Conservation (phyloP, 2,329 filamentous ascomycete genomes). For the Daldinia sp. region DNA sequence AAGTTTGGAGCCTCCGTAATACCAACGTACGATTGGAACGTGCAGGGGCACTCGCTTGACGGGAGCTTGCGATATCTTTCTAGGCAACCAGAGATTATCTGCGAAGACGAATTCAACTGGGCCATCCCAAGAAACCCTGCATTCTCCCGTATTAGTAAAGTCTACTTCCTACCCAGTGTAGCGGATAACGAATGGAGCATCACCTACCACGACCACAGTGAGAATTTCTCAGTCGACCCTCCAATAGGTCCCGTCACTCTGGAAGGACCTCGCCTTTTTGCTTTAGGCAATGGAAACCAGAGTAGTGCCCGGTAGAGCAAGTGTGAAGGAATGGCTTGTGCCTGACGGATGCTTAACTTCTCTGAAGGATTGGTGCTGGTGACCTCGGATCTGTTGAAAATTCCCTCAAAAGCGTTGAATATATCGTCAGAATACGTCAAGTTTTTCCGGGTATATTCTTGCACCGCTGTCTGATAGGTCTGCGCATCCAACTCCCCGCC, state of each 20-base stretch:
- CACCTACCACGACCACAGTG: not conserved
- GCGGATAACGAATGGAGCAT: not conserved
- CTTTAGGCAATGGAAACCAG: not conserved
- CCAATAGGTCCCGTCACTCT: not conserved
- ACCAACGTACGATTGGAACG: not conserved
- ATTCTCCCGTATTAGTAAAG: not conserved
- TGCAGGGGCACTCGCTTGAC: not conserved
- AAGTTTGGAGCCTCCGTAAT: not conserved
- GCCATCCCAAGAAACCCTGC: not conserved
- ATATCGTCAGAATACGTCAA: not conserved
- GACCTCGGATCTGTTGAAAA: not conserved
- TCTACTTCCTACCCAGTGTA: not conserved
- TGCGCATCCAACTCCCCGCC: not conserved
- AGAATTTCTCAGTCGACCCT: not conserved
- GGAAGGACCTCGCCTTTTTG: not conserved
- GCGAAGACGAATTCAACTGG: not conserved
- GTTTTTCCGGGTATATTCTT: not conserved
- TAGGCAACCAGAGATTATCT: not conserved
- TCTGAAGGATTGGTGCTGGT: not conserved
- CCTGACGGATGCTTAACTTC: not conserved
- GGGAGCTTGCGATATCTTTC: not conserved
- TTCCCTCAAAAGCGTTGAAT: not conserved
- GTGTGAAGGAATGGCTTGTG: not conserved
- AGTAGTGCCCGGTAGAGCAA: not conserved
- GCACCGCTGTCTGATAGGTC: not conserved